Evolutionary conservation across 2,329 filamentous ascomycete species (phyloP), one percentile per base, ranked within the genome.

Genomic region (Aureobasidium uvarum): DNA sequence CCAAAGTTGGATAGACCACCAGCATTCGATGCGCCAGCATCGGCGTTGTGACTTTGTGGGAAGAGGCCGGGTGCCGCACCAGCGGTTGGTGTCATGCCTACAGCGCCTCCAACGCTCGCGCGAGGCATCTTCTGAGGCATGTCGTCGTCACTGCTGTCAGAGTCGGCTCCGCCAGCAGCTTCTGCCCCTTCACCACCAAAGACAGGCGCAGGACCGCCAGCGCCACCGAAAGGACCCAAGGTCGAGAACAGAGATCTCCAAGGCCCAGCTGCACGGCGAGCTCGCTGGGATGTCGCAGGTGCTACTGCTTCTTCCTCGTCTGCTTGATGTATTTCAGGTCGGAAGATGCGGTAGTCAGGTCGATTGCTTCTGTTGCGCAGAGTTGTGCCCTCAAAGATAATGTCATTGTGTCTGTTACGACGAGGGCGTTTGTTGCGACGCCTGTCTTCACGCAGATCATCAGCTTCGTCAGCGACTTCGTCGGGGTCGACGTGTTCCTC

Each of bases 141-240:
- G 73, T 99, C 95, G 70, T 99, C 95, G 71, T 99, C 95, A 75
- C 95, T 99, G 76, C 92, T 97, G 74, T 99, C 95, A 6, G 94
- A 96, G 72, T 98, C 95, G 10, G 88, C 90, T 62, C 89, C 91
- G 33, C 89, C 92, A 67, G 86, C 86, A 25, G 90, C 90, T 14
- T 85, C 89, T 50, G 86, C 86, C 65, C 88, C 89, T 81, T 88
- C 90, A 1, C 91, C 91, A 67, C 83, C 87, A 64, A 94, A 84
- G 14, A 95, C 81, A 18, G 91, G 86, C 38, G 87, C 84, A 48
- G 84, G 84, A 41, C 91, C 91, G 50, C 88, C 87, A 52, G 90
- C 90, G 48, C 95, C 92, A 66, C 92, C 95, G 76, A 99, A 98
- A 2, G 95, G 95, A 10, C 95, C 95, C 74, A 89, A 91, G 0